Base-by-base conservation (phyloP, 176 grass and related monocot genomes). In the Cenchrus americanus region DNA sequence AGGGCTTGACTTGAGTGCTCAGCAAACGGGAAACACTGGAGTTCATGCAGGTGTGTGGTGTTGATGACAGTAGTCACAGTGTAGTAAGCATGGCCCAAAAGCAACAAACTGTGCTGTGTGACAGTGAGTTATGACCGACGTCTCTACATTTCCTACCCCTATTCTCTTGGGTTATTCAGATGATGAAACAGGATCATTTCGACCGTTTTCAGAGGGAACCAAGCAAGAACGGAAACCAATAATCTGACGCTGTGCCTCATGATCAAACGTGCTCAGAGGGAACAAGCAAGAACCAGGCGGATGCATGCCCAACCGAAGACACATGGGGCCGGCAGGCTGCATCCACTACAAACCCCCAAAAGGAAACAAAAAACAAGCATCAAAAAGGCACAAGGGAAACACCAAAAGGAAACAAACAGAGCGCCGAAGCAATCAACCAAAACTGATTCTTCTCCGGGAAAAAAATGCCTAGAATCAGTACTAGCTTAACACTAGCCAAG, bases 301-400 rank as follows among this genome's bases (percentile, higher is more conserved):
- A 53, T 83, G 88, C 75, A 21, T 62, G 67, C 75, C 51, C 17
- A 87, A 90, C 80, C 43, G 61, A 79, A 87, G 80, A 83, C 84
- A 87, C 80, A 62, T 80, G 69, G 87, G 87, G 50, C 82, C 69
- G 6, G 42, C 74, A 3, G 34, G 34, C 34, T 37, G 34, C 34
- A 37, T 75, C 66, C 17, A 7, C n/a, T n/a, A 23, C 41, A 51
- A 32, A 17, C 44, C 62, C 24, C 44, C 17, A 48, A 8, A 43
- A 40, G 40, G 42, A 73, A 46, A 54, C 41, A 65, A 2, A 48
- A 48, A 48, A 48, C 46, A 48, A 10, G 46, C 9, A 48, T 37
- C 8, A 11, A 48, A 48, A 48, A 13, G 46, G 9, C 46, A 60
- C n/a, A 23, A 22, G 12, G 17, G 44, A 18, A n/a, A 4, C 14